phyloP scores from a whole-genome alignment of 805 yeast genomes.

The Kuraishia cidri region DNA sequence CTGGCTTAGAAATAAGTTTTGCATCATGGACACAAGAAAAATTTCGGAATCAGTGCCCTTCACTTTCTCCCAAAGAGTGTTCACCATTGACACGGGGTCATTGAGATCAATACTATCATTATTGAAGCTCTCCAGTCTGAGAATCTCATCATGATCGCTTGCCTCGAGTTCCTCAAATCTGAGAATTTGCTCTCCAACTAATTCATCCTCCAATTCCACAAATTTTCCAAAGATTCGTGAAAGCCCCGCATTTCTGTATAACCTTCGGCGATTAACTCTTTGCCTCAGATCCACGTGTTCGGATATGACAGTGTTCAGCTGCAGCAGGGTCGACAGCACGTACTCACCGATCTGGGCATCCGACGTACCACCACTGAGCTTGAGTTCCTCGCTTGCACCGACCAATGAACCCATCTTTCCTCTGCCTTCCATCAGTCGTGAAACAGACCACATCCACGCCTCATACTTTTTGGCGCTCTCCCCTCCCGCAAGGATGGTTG shows the following conservation, averaged over 20 bases:
- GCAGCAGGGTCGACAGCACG: conserved; percentile 38
- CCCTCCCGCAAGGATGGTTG: conserved; percentile 8
- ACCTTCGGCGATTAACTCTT: conserved; percentile 38
- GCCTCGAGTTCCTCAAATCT: conserved; percentile 28
- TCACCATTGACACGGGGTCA: conserved; percentile 63
- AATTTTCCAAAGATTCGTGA: conserved; percentile 24
- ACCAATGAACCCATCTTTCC: conserved; percentile 89
- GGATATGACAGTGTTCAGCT: conserved; percentile 38
- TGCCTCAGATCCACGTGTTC: conserved; percentile 25
- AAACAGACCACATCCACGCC: conserved; percentile 22
- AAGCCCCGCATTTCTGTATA: conserved; percentile 31
- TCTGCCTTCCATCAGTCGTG: conserved; percentile 41
- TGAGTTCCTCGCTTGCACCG: conserved; percentile 83
- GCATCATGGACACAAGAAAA: conserved; percentile 52
- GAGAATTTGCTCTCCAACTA: conserved; percentile 31
- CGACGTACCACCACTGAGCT: conserved; percentile 40
- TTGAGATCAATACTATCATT: conserved; percentile 46
- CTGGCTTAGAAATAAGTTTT: conserved; percentile 48
- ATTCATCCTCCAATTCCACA: conserved; percentile 29
- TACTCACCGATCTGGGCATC: conserved; percentile 55
- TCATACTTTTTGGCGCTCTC: conserved; percentile 19
- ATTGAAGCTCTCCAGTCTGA: conserved; percentile 23
- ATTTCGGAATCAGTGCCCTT: conserved; percentile 52
- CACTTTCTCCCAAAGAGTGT: conserved; percentile 48
- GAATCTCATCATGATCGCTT: conserved; percentile 31